Conservation (phyloP, 805 yeast species). For the Hanseniaspora thailandica region DNA sequence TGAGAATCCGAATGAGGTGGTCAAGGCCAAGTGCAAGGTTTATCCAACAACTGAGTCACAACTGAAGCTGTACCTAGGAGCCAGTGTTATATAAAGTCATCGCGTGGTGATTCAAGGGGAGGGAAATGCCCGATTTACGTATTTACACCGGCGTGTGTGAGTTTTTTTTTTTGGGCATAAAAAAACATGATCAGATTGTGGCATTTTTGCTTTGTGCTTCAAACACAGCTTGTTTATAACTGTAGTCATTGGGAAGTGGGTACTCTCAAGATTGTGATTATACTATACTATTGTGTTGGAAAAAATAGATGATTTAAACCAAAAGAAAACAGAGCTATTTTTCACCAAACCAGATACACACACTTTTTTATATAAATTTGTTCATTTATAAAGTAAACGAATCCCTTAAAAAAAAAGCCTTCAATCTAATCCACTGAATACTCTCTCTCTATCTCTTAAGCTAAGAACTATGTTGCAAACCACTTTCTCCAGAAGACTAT, state of each 20-base stretch:
- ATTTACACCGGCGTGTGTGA: background rate
- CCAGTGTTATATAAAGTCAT: conserved; percentile 19
- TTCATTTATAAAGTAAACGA: too few species aligned
- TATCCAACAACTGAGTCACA: conserved; percentile 67
- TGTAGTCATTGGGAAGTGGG: too few species aligned
- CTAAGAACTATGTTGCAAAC: conserved; percentile 17
- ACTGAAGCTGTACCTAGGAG: conserved; percentile 57
- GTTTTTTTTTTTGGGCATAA: background rate
- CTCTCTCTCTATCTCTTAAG: too few species aligned
- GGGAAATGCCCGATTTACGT: background rate
- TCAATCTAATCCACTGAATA: too few species aligned
- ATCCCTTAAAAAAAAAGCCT: too few species aligned
- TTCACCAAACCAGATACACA: too few species aligned
- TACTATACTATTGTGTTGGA: too few species aligned
- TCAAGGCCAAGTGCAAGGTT: conserved; percentile 54
- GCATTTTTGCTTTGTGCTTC: too few species aligned
- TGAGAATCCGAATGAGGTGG: conserved; percentile 26
- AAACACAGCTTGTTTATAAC: background rate
- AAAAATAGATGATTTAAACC: too few species aligned
- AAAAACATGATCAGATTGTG: background rate
- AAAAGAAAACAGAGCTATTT: too few species aligned
- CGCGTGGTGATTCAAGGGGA: background rate
- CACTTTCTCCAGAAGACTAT: conserved; percentile 43
- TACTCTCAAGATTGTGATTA: too few species aligned
- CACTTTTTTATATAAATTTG: too few species aligned